A percentile compares a stretch with the other conserved stretches of the same genome.
phyloP scores from a whole-genome alignment of 2,329 filamentous ascomycete species.

The Neopestalotiopsis clavispora region DNA sequence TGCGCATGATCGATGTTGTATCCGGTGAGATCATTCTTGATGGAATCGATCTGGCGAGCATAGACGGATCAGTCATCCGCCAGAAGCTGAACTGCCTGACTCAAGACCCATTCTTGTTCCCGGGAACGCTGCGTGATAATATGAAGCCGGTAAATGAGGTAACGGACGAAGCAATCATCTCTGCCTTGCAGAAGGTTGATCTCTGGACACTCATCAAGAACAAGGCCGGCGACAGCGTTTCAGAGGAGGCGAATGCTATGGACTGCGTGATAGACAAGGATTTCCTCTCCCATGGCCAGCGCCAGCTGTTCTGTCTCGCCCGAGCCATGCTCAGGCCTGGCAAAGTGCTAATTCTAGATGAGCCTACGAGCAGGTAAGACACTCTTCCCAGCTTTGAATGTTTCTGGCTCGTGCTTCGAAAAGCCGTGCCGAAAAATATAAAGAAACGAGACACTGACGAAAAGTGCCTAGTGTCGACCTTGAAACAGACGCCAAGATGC shows the following conservation, averaged over 20 bases:
- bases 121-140: conserved; percentile 19
- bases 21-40: conserved; percentile 21
- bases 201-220: conserved; percentile 20
- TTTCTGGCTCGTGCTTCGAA: too few relatives aligned
- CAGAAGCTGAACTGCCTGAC: conserved; percentile 20
- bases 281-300: conserved; percentile 61
- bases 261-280: conserved; percentile 17
- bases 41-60: conserved; percentile 18
- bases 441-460: not conserved
- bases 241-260: not conserved
- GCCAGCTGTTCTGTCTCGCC: conserved; percentile 68
- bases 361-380: conserved; percentile 36
- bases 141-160: conserved; percentile 17
- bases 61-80: conserved; percentile 18
- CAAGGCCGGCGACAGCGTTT: conserved; percentile 52
- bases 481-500: conserved; percentile 20
- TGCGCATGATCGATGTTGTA: conserved; percentile 19
- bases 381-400: not conserved
- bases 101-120: conserved; percentile 23
- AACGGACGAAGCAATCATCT: conserved; percentile 14
- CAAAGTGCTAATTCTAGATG: conserved; percentile 67
- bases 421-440: not conserved
- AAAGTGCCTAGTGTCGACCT: conserved; percentile 17
- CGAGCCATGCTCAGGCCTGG: conserved; percentile 66
- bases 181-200: conserved; percentile 19